Base-by-base conservation (phyloP, 805 yeast species). In the Starmera dryadoides region DNA sequence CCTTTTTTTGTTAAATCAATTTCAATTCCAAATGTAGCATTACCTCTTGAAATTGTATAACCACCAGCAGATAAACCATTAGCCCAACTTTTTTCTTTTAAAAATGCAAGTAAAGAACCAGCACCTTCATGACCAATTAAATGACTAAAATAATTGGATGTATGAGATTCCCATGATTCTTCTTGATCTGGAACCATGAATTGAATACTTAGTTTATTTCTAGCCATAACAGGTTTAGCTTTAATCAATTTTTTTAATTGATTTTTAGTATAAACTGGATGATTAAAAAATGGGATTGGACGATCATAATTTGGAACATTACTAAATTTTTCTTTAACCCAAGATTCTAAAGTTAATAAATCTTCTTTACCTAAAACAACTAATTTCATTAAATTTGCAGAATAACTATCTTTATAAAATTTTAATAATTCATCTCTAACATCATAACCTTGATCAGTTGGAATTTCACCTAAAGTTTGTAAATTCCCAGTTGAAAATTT, bases 401-500 rank as follows among this genome's bases (percentile, higher is more conserved):
- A 85, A 60, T 93, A 91, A 42, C 76, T 77, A 23, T 69, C 60
- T 11, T 67, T 60, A 58, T 93, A 81, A 59, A 85, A 91, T 48
- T 84, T 79, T 39, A 91, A 63, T 44, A 91, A 69, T 52, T 83
- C 86, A 23, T 82, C 85, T 52, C 98, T 75, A 12, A 87, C 91
- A 55, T 93, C 83, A 18, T 81, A 45, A 10, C 86, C 86, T 15
- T 67, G 48, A 10, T 60, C 43, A 14, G 62, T 55, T 3, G 98
- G 98, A 4, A 63, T 70, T 6, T 69, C 76, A 26, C 82, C 82
- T 37, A 91, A 67, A 2, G 98, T 91, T 32, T 66, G 61, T 40
- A 73, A 65, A 59, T 89, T 91, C 39, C 98, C 98, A 1, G 98
- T 91, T 17, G 95, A 79, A 53, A 91, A 91, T 42, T 86, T 85